A percentile compares a stretch with the other conserved stretches of the same genome.
These are phyloP conservation scores for Sextonia rubra DNA, from an alignment of 164 flowering plant species.

Conservation along the genomic window DNA sequence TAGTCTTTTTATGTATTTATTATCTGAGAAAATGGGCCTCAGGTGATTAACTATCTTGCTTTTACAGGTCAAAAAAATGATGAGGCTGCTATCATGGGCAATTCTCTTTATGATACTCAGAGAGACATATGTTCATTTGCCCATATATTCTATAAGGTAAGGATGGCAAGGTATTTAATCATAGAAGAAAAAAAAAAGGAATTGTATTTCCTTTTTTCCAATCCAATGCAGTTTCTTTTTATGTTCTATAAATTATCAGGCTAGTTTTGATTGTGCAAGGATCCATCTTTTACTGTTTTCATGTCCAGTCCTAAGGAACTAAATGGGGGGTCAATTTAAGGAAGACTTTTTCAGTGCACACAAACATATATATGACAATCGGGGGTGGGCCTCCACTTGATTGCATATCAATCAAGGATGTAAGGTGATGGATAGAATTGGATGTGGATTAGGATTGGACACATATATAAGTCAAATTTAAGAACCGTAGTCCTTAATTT, in stretches of 20 bases:
- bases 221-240: background rate
- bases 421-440: no score
- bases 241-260: background rate
- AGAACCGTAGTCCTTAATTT: no score
- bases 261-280: background rate
- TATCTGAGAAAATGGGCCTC: background rate
- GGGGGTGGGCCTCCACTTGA: no score
- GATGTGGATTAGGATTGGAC: no score
- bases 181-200: background rate
- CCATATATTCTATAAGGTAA: conserved; percentile 40
- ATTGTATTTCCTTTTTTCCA: background rate
- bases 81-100: conserved; percentile 7
- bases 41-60: background rate
- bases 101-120: conserved; percentile 21
- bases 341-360: no score
- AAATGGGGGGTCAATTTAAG: no score
- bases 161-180: background rate
- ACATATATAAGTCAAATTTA: no score
- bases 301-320: no score
- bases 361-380: no score
- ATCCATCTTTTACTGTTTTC: background rate
- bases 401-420: no score
- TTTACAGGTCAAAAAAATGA: conserved; percentile 30
- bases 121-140: conserved; percentile 46
- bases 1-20: no score